A percentile compares a stretch with the other conserved stretches of the same genome.
phyloP scores from a whole-genome alignment of 495 filamentous ascomycete genomes.

The Jackrogersella minutella region DNA sequence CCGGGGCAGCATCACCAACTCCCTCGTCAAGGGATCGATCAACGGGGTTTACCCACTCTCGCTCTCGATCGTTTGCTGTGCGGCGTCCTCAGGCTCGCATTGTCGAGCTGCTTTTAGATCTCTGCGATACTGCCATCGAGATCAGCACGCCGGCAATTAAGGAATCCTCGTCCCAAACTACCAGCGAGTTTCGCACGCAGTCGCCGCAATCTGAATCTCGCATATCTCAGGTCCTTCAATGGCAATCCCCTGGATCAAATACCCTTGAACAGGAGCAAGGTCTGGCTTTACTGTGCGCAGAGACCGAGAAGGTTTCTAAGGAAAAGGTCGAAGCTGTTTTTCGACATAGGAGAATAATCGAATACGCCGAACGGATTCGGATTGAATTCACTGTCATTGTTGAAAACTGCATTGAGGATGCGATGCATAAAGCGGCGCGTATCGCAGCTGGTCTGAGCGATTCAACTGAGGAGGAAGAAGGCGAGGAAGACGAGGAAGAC shows the following conservation, averaged over 20 bases:
- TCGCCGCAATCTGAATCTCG: constrained; percentile 95
- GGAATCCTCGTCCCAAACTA: constrained; percentile 70
- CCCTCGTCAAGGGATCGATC: constrained; percentile 83
- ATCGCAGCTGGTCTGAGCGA: constrained; percentile 89
- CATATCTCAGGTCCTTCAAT: constrained; percentile 90
- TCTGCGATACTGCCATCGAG: constrained; percentile 95
- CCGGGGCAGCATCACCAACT: constrained; percentile 71
- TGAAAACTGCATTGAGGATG: constrained; percentile 92
- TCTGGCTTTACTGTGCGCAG: constrained; percentile 82
- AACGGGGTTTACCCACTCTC: constrained; percentile 71
- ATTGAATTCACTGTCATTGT: constrained; percentile 90
- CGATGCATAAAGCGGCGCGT: constrained; percentile 86
- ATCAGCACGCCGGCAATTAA: constrained; percentile 94
- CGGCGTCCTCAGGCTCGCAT: constrained; percentile 88
- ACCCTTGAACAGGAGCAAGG: constrained; percentile 96
- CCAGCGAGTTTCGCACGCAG: constrained; percentile 81
- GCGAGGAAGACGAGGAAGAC: constrained; percentile 47
- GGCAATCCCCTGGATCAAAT: constrained; percentile 90
- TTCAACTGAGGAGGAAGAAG: constrained; percentile 66
- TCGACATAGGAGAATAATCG: constrained; percentile 89
- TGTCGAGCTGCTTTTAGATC: constrained; percentile 90
- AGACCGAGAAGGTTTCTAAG: constrained; percentile 82
- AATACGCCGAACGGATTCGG: constrained; percentile 95
- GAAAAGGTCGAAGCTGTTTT: constrained; percentile 92
- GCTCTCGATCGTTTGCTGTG: constrained; percentile 83